phyloP scores from a whole-genome alignment of 139 green algal species.

The Chlamydomonas urium region DNA sequence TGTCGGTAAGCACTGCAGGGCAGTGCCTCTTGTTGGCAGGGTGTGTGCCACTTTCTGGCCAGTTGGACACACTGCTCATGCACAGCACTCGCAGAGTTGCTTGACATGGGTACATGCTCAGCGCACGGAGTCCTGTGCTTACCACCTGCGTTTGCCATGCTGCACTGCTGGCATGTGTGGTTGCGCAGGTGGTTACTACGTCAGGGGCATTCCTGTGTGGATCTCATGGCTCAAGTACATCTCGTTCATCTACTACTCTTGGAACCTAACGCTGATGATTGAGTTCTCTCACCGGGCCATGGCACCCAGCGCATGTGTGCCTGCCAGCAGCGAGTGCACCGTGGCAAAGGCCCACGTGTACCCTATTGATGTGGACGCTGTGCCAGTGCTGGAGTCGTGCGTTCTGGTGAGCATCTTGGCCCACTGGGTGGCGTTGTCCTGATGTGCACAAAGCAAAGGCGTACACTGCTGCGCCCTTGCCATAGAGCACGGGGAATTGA shows the following conservation, averaged over 20 bases:
- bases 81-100: no score
- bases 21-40: background rate
- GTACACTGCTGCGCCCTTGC: no score
- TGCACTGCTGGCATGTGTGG: no score
- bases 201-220: slow-evolving; percentile 54
- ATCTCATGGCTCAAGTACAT: slow-evolving; percentile 49
- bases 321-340: background rate
- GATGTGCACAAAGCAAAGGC: no score
- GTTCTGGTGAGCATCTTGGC: no score
- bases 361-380: slow-evolving; percentile 17
- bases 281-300: slow-evolving; percentile 30
- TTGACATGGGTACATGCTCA: no score
- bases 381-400: slow-evolving; percentile 31
- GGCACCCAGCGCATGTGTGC: background rate
- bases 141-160: no score
- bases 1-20: slow-evolving; percentile 14
- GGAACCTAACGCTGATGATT: slow-evolving; percentile 54
- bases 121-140: no score
- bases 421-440: no score
- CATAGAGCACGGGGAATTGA: no score
- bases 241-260: slow-evolving; percentile 61
- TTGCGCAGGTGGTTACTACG: slow-evolving; percentile 46
- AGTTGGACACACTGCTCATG: no score
- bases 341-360: background rate
- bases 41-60: no score